phyloP scores from a whole-genome alignment of 164 flowering plant genomes.

The Aristolochia californica region DNA sequence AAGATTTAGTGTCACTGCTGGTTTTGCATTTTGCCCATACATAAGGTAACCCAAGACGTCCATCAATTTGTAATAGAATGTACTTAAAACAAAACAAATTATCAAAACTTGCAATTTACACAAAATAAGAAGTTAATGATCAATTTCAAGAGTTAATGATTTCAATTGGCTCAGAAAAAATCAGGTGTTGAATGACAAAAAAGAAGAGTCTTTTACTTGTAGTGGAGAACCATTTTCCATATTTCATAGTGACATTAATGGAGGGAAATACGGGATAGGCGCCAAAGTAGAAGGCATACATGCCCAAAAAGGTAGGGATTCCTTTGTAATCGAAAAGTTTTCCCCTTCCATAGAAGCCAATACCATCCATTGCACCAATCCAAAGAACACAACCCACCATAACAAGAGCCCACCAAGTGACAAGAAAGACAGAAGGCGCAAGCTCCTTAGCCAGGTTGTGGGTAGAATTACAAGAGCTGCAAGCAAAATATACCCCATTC shows the following conservation, averaged over 20 bases:
- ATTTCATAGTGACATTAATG: slow-evolving; percentile 59
- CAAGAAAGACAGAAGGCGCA: slow-evolving; percentile 43
- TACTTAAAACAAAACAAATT: slow-evolving; percentile 46
- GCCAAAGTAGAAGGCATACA: slow-evolving; percentile 68
- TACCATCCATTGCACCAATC: slow-evolving; percentile 45
- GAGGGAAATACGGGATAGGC: slow-evolving; percentile 88
- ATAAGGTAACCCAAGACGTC: slow-evolving; percentile 69
- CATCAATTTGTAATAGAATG: slow-evolving; percentile 48
- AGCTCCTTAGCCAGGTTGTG: slow-evolving; percentile 40
- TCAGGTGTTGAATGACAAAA: not conserved
- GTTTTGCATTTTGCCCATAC: slow-evolving; percentile 55
- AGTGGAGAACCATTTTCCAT: slow-evolving; percentile 46
- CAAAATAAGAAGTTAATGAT: no score
- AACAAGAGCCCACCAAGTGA: slow-evolving; percentile 56
- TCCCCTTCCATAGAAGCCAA: slow-evolving; percentile 54
- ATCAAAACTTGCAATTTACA: slow-evolving; percentile 47
- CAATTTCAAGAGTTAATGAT: no score
- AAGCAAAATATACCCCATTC: slow-evolving; percentile 29
- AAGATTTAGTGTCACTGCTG: slow-evolving; percentile 73
- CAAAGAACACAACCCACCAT: slow-evolving; percentile 42
- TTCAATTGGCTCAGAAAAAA: not conserved
- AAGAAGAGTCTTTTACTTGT: slow-evolving; percentile 25
- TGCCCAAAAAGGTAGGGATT: slow-evolving; percentile 56
- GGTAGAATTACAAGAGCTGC: slow-evolving; percentile 58
- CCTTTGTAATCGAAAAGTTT: slow-evolving; percentile 34